Evolutionary conservation across 768 basidiomycete species (phyloP).

Genomic region (Boletus coccyginus): DNA sequence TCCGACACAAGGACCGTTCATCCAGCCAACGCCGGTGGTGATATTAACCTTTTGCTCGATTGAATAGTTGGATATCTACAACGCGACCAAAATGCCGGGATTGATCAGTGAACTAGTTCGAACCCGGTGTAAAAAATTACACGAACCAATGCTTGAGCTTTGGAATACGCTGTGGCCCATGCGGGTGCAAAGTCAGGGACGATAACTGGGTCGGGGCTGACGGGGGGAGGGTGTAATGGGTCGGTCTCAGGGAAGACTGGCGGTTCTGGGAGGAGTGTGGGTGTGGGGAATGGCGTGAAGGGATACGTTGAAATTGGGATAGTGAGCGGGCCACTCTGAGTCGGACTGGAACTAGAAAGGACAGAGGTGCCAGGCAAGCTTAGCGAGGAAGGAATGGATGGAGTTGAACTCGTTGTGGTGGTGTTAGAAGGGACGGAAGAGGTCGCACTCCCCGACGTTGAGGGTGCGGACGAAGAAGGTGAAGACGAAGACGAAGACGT

Average conservation of each 20-base stretch:
- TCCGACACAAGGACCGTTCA: conserved; percentile 64
- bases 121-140: not conserved
- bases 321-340: conserved; percentile 25
- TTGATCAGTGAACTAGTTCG: too few relatives aligned
- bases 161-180: conserved; percentile 58
- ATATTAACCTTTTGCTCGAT: conserved; percentile 65
- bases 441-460: not conserved
- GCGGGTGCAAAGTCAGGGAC: conserved; percentile 48
- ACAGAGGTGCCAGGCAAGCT: not conserved
- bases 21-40: conserved; percentile 54
- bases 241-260: conserved; percentile 53
- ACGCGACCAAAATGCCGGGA: not conserved
- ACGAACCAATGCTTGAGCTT: conserved; percentile 54
- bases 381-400: conserved; percentile 1
- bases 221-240: conserved; percentile 56
- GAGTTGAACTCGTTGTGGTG: not conserved
- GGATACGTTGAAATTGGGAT: conserved; percentile 40
- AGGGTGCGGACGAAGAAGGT: not conserved
- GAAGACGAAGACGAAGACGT: not conserved
- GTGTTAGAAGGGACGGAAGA: not conserved
- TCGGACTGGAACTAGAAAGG: conserved; percentile 1
- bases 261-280: conserved; percentile 51
- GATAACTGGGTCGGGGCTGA: conserved; percentile 36
- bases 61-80: conserved; percentile 46
- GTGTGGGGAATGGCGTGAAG: conserved; percentile 62